phyloP scores from a whole-genome alignment of 768 basidiomycete genomes.

The Clitopilus passeckerianus region DNA sequence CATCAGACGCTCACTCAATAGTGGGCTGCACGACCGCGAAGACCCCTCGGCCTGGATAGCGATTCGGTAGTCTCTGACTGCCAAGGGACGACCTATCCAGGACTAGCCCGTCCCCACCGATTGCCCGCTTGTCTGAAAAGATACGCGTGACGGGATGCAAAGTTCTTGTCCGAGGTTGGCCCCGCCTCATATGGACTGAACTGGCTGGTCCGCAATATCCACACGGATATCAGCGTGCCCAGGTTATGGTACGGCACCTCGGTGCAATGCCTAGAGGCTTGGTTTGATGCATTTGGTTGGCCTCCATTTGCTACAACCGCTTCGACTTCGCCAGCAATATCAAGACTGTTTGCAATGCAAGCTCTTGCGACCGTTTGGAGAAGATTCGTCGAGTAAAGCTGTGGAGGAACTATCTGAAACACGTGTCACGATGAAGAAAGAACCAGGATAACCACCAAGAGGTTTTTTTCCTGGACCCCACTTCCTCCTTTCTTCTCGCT shows the following conservation, averaged over 20 bases:
- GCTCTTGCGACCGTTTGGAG: background rate
- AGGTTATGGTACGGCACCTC: background rate
- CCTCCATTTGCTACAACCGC: too few species aligned
- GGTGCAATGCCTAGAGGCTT: background rate
- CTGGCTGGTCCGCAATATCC: background rate
- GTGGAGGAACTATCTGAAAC: background rate
- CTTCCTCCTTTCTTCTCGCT: background rate
- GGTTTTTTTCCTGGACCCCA: background rate
- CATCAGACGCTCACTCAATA: background rate
- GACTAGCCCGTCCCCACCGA: background rate
- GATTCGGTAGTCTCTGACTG: background rate
- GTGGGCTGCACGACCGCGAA: background rate
- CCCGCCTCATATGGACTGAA: background rate
- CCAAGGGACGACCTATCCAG: background rate
- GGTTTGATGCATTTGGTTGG: background rate
- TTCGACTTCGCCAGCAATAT: background rate
- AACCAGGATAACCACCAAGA: background rate
- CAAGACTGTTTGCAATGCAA: background rate
- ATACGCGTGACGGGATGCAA: background rate
- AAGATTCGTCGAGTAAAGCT: background rate
- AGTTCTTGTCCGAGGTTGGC: background rate
- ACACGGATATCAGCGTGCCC: background rate
- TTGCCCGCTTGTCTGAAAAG: background rate
- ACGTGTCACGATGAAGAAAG: background rate
- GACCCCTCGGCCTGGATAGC: background rate